phyloP scores from a whole-genome alignment of 1,284 basidiomycete species.

The Meira miltonrushii region DNA sequence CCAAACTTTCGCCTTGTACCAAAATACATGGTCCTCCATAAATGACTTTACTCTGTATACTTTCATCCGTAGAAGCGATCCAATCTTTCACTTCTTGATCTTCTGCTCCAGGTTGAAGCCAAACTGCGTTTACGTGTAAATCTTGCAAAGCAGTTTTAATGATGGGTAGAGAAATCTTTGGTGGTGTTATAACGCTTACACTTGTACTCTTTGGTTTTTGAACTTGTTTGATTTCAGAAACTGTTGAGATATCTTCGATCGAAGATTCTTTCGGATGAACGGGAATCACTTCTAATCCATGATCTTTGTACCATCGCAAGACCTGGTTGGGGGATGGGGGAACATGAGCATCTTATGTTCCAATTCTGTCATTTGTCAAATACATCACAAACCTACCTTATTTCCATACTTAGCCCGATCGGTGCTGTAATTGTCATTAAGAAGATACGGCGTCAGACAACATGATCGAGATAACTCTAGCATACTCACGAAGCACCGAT shows the following conservation, averaged over 20 bases:
- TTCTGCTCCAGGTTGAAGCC: constrained; percentile 47
- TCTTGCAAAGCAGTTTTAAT: constrained; percentile 32
- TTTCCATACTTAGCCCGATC: constrained; percentile 45
- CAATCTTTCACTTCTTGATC: constrained; percentile 28
- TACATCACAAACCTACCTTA: constrained; percentile 24
- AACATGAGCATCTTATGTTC: not conserved
- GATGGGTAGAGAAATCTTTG: constrained; percentile 33
- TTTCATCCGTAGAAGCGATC: constrained; percentile 11
- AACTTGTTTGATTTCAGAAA: constrained; percentile 18
- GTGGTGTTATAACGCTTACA: constrained; percentile 46
- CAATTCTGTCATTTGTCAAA: not conserved
- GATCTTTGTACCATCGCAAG: constrained; percentile 43
- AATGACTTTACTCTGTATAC: constrained; percentile 36
- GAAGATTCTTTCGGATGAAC: constrained; percentile 39
- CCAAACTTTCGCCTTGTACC: constrained; percentile 38
- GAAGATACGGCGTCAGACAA: not conserved
- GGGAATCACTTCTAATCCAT: constrained; percentile 33
- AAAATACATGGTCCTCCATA: constrained; percentile 48
- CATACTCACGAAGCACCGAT: constrained; percentile 30
- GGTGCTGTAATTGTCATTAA: constrained; percentile 16
- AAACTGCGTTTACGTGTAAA: constrained; percentile 31
- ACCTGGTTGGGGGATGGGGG: constrained; percentile 19
- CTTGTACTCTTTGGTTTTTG: constrained; percentile 23
- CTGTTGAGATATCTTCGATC: constrained; percentile 27
- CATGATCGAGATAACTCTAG: not conserved